Conservation (phyloP, 2,329 filamentous ascomycete genomes). For the Aspergillus neotritici region DNA sequence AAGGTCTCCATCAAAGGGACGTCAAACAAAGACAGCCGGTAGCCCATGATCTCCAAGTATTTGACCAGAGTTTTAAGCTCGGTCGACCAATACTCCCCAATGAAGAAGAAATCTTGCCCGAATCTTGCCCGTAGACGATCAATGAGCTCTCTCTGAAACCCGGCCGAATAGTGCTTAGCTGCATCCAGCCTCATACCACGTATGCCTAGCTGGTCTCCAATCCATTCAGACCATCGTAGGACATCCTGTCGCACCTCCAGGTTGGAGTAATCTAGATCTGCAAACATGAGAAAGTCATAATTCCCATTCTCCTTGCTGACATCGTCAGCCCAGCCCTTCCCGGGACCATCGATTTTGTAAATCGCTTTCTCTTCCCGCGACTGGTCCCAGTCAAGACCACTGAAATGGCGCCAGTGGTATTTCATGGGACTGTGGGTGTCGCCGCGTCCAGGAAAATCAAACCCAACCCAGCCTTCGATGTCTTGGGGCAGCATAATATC, state of each 20-base stretch:
- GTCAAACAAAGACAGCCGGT: constrained; percentile 60
- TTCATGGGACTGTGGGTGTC: constrained; percentile 56
- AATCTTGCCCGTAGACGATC: constrained; percentile 48
- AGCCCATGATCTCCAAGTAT: constrained; percentile 55
- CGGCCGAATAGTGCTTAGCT: constrained; percentile 64
- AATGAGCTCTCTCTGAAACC: constrained; percentile 63
- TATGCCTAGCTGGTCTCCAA: constrained; percentile 55
- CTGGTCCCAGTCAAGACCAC: constrained; percentile 61
- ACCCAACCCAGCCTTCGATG: constrained; percentile 64
- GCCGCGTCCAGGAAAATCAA: constrained; percentile 58
- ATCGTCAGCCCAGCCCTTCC: constrained; percentile 59
- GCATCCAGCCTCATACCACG: constrained; percentile 66
- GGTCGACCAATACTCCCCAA: constrained; percentile 65
- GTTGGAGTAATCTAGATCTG: constrained; percentile 61
- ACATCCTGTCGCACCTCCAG: constrained; percentile 60
- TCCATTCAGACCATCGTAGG: constrained; percentile 63
- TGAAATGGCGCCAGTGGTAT: constrained; percentile 64
- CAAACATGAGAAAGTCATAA: constrained; percentile 65
- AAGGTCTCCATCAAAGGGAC: constrained; percentile 65
- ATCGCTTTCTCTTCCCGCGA: constrained; percentile 54
- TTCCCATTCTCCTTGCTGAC: constrained; percentile 63
- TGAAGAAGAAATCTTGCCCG: constrained; percentile 55
- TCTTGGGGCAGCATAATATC: constrained; percentile 52
- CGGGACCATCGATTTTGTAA: constrained; percentile 59
- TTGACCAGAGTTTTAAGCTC: constrained; percentile 51